phyloP scores from a whole-genome alignment of 306 rosid genomes.

The Cotoneaster glaucophyllus region DNA sequence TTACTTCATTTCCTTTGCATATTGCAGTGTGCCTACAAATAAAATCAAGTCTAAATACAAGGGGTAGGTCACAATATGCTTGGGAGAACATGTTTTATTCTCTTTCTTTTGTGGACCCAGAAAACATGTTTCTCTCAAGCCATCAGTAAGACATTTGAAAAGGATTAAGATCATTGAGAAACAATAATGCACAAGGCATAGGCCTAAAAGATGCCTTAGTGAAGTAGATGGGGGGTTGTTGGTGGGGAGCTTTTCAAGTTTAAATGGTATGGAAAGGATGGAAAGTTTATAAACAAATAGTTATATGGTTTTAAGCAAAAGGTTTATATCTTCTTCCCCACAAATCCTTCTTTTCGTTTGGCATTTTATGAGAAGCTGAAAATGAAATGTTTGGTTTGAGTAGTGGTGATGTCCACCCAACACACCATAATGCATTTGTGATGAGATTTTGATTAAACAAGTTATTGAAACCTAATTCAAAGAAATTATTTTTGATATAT shows the following conservation, averaged over 20 bases:
- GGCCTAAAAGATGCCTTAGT: slow-evolving; percentile 8
- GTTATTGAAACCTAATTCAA: background rate
- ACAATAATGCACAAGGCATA: slow-evolving; percentile 11
- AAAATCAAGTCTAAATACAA: no score
- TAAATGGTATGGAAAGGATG: slow-evolving; percentile 18
- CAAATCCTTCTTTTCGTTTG: slow-evolving; percentile 16
- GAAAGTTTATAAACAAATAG: background rate
- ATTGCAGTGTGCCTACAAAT: no score
- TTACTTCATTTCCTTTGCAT: no score
- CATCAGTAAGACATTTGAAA: slow-evolving; percentile 13
- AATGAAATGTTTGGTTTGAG: background rate
- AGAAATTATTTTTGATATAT: no score
- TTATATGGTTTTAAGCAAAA: background rate
- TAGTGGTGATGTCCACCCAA: background rate
- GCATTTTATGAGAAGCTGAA: slow-evolving; percentile 9
- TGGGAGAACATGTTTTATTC: background rate
- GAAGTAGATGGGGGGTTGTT: slow-evolving; percentile 13
- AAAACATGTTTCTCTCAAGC: background rate
- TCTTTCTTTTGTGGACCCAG: background rate
- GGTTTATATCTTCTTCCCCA: slow-evolving; percentile 5
- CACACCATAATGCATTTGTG: background rate
- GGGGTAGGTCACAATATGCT: no score
- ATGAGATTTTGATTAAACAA: background rate
- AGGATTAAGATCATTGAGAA: slow-evolving; percentile 15
- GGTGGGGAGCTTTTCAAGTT: slow-evolving; percentile 18